phyloP scores from a whole-genome alignment of 768 basidiomycete genomes.

The Boletellus emodensis region DNA sequence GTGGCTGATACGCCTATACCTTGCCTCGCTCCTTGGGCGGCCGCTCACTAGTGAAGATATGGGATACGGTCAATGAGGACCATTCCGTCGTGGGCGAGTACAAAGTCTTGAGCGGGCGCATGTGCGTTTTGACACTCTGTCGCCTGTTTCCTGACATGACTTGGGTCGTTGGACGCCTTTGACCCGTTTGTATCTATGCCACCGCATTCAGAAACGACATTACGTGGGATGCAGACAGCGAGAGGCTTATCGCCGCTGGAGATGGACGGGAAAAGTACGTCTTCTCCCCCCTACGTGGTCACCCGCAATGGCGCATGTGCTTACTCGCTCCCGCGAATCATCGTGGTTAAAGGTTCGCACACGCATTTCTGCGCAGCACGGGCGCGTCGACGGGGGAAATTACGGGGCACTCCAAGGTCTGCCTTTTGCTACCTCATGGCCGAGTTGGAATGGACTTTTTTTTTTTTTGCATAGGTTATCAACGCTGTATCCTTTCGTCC shows the following conservation, averaged over 20 bases:
- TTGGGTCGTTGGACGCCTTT: background rate
- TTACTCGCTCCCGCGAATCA: background rate
- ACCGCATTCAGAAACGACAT: slow-evolving; percentile 72
- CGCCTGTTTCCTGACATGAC: background rate
- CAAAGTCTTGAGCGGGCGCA: slow-evolving; percentile 64
- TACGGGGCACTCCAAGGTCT: slow-evolving; percentile 82
- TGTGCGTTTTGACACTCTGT: slow-evolving; percentile 42
- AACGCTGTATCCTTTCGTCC: slow-evolving; percentile 87
- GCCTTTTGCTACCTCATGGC: background rate
- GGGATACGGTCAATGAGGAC: slow-evolving; percentile 88
- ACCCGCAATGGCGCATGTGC: background rate
- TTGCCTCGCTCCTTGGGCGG: background rate
- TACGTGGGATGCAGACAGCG: slow-evolving; percentile 95
- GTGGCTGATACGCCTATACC: background rate
- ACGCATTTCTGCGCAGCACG: slow-evolving; percentile 78
- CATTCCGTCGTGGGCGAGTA: slow-evolving; percentile 80
- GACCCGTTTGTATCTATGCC: background rate
- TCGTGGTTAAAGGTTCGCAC: slow-evolving; percentile 56
- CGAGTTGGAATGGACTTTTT: background rate
- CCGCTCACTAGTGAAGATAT: slow-evolving; percentile 66
- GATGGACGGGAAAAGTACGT: slow-evolving; percentile 83
- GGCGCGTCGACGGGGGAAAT: slow-evolving; percentile 88
- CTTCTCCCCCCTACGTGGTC: background rate
- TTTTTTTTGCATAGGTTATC: slow-evolving; percentile 48
- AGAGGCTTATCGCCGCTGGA: slow-evolving; percentile 92